Conservation (phyloP, 345 rosid genomes). For the Citrus sinensis region DNA sequence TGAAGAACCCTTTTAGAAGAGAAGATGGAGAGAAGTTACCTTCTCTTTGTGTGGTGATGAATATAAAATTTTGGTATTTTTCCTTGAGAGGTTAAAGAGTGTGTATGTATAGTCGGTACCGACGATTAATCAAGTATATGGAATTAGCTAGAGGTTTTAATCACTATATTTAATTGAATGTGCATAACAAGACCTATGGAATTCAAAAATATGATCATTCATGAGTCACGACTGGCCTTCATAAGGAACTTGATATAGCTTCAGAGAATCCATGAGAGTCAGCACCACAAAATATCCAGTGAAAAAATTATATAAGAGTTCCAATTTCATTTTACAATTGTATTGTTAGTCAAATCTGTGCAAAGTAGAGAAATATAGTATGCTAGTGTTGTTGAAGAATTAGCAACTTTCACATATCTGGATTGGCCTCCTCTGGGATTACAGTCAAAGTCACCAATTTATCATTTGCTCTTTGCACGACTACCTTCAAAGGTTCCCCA, state of each 20-base stretch:
- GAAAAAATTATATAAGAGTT: neutral
- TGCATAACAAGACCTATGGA: neutral
- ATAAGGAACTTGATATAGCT: neutral
- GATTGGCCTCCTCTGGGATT: constrained; percentile 78
- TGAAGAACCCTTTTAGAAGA: constrained; percentile 14
- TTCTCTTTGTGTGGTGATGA: neutral
- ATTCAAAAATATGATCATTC: too few species aligned
- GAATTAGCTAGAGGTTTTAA: neutral
- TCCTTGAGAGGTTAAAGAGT: too few species aligned
- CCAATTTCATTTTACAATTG: neutral
- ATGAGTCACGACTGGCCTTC: neutral
- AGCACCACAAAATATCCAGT: too few species aligned
- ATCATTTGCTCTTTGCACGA: constrained; percentile 60
- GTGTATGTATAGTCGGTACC: too few species aligned
- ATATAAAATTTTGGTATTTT: neutral
- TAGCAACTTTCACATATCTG: constrained; percentile 40
- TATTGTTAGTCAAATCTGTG: neutral
- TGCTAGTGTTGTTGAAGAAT: neutral
- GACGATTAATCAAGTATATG: neutral
- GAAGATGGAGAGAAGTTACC: too few species aligned
- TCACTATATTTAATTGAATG: neutral
- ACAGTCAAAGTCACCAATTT: constrained; percentile 40
- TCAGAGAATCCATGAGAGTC: neutral
- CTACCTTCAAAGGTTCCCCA: constrained; percentile 51
- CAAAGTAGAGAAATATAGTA: neutral